Conservation (phyloP, 1,284 basidiomycete species). For the Ceratobasidium sp. region DNA sequence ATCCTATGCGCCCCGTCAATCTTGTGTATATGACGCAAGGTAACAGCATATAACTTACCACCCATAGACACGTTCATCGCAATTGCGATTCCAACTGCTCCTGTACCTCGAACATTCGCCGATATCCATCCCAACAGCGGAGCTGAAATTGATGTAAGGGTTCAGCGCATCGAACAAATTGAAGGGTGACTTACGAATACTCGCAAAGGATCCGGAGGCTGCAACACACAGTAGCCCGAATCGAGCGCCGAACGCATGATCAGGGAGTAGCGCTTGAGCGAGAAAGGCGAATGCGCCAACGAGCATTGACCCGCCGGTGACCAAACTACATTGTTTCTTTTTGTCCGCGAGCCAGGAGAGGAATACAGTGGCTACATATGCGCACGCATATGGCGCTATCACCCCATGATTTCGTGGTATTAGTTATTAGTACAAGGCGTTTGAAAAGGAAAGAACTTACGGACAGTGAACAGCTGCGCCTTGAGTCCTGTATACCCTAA, state of each 20-base stretch:
- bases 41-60: not conserved
- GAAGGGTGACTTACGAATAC: conserved; percentile 50
- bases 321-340: conserved; percentile 46
- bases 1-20: conserved; percentile 45
- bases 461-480: conserved; percentile 70
- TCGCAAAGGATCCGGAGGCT: conserved; percentile 58
- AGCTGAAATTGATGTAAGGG: conserved; percentile 42
- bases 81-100: conserved; percentile 57
- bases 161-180: no score
- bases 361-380: conserved; percentile 57
- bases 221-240: conserved; percentile 59
- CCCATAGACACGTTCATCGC: conserved; percentile 60
- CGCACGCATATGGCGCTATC: conserved; percentile 53
- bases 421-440: no score
- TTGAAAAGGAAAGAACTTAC: conserved; percentile 58
- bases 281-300: conserved; percentile 43
- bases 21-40: no score
- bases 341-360: conserved; percentile 45
- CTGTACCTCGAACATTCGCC: conserved; percentile 57
- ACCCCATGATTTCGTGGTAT: not conserved
- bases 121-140: conserved; percentile 60
- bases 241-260: conserved; percentile 55
- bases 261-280: conserved; percentile 54
- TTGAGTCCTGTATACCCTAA: conserved; percentile 63
- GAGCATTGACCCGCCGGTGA: conserved; percentile 49